Evolutionary conservation across 2,329 filamentous ascomycete species (phyloP).

Genomic region (Neofusicoccum umdonicola): DNA sequence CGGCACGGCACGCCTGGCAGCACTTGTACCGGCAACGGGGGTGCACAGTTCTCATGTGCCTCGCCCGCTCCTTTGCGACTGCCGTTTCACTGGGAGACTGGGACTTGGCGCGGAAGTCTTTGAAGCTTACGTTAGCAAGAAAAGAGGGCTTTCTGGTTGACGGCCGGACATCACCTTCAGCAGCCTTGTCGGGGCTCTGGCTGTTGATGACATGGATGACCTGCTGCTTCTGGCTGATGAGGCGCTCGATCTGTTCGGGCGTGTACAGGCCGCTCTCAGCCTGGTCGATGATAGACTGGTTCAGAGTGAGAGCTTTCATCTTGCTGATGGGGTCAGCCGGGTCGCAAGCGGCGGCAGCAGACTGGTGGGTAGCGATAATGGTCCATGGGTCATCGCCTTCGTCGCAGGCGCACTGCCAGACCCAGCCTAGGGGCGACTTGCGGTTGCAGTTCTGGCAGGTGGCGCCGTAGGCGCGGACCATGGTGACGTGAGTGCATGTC

Average conservation of each 20-base stretch:
- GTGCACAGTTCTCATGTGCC: constrained; percentile 4
- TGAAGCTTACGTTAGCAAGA: neutral
- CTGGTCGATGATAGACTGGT: constrained; percentile 32
- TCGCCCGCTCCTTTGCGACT: constrained; percentile 7
- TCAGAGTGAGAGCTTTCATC: constrained; percentile 27
- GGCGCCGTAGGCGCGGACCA: constrained; percentile 63
- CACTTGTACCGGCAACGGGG: constrained; percentile 43
- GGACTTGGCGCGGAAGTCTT: constrained; percentile 6
- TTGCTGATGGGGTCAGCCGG: constrained; percentile 20
- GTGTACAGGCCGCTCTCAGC: constrained; percentile 36
- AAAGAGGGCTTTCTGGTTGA: neutral
- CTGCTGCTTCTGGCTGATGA: constrained; percentile 33
- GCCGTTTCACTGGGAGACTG: neutral
- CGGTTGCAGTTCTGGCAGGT: constrained; percentile 60
- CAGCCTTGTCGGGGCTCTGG: constrained; percentile 1
- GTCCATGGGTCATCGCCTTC: constrained; percentile 24
- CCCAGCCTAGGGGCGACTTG: constrained; percentile 62
- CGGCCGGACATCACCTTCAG: neutral
- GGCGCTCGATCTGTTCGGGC: constrained; percentile 28
- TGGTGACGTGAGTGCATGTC: constrained; percentile 65
- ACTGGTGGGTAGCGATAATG: neutral
- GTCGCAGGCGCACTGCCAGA: constrained; percentile 73
- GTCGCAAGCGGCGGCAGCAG: constrained; percentile 11
- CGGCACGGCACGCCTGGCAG: constrained; percentile 52
- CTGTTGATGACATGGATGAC: constrained; percentile 29